phyloP scores from a whole-genome alignment of 495 filamentous ascomycete genomes.

The Podospora tetraspora region DNA sequence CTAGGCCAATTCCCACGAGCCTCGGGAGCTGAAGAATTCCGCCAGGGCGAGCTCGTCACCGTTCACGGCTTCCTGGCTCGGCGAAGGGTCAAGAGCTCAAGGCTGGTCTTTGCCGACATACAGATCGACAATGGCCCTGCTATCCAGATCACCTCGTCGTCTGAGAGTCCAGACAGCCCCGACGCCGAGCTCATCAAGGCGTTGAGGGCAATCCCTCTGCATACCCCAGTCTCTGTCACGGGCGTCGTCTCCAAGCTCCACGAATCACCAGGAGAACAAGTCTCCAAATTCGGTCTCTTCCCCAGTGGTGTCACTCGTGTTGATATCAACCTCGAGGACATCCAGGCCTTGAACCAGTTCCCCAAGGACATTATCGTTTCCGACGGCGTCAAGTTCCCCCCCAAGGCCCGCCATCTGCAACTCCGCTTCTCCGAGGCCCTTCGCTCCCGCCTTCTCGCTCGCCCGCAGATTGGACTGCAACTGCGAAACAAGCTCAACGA shows the following conservation, averaged over 20 bases:
- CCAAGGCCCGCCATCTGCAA: slow-evolving; percentile 75
- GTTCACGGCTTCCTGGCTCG: slow-evolving; percentile 69
- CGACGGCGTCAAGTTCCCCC: slow-evolving; percentile 62
- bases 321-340: slow-evolving; percentile 45
- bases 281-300: slow-evolving; percentile 3
- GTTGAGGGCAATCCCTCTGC: slow-evolving; percentile 31
- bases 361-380: slow-evolving; percentile 70
- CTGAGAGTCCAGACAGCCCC: slow-evolving; percentile 17
- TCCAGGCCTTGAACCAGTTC: slow-evolving; percentile 69
- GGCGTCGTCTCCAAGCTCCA: slow-evolving; percentile 28
- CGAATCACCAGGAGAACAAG: background rate
- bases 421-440: slow-evolving; percentile 64
- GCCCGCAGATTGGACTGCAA: slow-evolving; percentile 51
- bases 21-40: slow-evolving; percentile 35
- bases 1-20: slow-evolving; percentile 50
- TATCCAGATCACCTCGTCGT: slow-evolving; percentile 37
- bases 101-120: slow-evolving; percentile 63
- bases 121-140: slow-evolving; percentile 28
- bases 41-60: slow-evolving; percentile 46
- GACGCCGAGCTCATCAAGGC: slow-evolving; percentile 23
- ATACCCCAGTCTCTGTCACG: slow-evolving; percentile 37
- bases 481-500: slow-evolving; percentile 51
- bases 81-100: slow-evolving; percentile 57
- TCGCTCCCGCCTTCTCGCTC: slow-evolving; percentile 50
- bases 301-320: slow-evolving; percentile 17